These are phyloP conservation scores for Boletus vermiculosoides DNA, from an alignment of 768 basidiomycete genomes.

Conservation along the genomic window DNA sequence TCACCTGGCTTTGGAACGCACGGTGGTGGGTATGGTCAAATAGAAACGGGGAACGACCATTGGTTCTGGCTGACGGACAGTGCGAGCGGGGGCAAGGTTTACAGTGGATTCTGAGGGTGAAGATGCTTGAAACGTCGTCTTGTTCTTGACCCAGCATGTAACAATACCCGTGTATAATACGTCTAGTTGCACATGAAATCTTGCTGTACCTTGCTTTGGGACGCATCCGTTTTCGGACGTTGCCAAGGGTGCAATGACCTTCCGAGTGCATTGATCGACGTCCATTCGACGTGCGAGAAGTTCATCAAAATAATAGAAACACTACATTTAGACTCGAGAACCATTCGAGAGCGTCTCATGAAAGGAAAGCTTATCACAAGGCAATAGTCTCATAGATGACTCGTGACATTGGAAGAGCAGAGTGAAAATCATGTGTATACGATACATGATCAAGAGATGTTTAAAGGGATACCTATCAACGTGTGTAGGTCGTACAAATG, in stretches of 20 bases:
- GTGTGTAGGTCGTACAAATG: not conserved
- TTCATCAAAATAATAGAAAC: no score
- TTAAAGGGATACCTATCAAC: not conserved
- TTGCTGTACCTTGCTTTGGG: not conserved
- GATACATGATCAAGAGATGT: not conserved
- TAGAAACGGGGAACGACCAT: slow-evolving; percentile 19
- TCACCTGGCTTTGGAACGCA: slow-evolving; percentile 15
- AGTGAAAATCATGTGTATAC: not conserved
- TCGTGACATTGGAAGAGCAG: not conserved
- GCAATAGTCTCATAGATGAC: no score
- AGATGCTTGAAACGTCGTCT: not conserved
- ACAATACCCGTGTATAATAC: not conserved
- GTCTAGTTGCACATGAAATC: not conserved
- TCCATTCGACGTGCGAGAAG: no score
- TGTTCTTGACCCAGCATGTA: not conserved
- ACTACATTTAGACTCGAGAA: no score
- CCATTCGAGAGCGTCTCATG: no score
- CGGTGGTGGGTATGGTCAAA: slow-evolving; percentile 19
- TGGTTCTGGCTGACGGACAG: slow-evolving; percentile 25
- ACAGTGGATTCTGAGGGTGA: not conserved
- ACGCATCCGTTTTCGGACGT: not conserved
- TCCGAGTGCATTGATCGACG: no score
- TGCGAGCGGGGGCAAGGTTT: slow-evolving; percentile 7
- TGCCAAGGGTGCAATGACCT: no score
- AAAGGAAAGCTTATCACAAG: no score